Base-by-base conservation (phyloP, 495 filamentous ascomycete species). In the Podospora pseudoanserina region DNA sequence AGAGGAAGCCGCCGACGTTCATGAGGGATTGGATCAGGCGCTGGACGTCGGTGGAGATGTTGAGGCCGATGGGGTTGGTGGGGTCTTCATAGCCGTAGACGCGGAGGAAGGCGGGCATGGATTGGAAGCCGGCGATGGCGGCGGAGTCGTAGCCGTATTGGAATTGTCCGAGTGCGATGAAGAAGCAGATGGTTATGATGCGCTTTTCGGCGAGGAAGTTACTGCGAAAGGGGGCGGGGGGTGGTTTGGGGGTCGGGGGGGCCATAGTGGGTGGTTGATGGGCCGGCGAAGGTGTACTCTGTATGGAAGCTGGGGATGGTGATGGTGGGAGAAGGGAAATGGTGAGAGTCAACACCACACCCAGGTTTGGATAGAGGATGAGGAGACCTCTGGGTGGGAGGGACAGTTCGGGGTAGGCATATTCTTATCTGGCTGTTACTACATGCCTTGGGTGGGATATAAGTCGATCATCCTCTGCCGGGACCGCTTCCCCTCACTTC, bases 41-140 rank as follows among this genome's bases (percentile, higher is more conserved):
- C 57, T 82, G 80, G 55, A 82, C 75, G 64, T 76, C 68, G 73
- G 74, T 78, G 65, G 73, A 75, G 66, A 79, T 75, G 67, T 78
- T 78, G 54, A 69, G 67, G 7, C 68, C 71, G 65, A 75, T 73
- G 7, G 68, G 72, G 27, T 69, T 77, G 30, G 68, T 68, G 28
- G 75, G 76, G 65, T 81, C 78, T 19, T 75, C 70, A 68, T 83
- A 83, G 5, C 82, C 82, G 65, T 78, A 83, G 13, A 85, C 75
- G 56, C 73, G 69, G 5, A 84, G 74, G 65, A 85, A 85, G 5
- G 81, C 83, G 1, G 77, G 77, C 80, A 84, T 83, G 27, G 73
- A 75, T 64, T 83, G 81, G 53, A 82, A 73, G 1, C 76, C 78
- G 0, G 76, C 77, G 11, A 83, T 75, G 7, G 79, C 79, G 2